Evolutionary conservation across 108 stramenopile species (phyloP), one percentile per base, ranked within the genome.

Genomic region (Epithemia pelagica): DNA sequence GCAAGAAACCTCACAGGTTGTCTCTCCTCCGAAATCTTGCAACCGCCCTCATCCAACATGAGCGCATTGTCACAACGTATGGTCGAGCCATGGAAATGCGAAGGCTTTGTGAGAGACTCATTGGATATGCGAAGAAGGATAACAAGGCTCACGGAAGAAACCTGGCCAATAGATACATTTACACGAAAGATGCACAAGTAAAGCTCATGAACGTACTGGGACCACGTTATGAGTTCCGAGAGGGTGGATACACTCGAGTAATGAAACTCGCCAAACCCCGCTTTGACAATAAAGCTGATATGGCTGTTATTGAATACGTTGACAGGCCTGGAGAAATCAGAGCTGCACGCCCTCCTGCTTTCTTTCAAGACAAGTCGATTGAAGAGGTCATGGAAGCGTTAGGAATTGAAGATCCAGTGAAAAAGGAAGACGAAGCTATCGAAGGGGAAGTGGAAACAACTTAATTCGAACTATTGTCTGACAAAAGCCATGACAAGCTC

Each of bases 281-380:
- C 0, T 58, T 64, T 28, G 97, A 97, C 28, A 97, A 99, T 69
- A 87, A 87, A 46, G 97, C 99, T 2, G 91, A 94, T 46, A 99
- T 99, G 99, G 93, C 96, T 0, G 70, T 99, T 10, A 96, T 99
- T 66, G 99, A 99, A 81, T 97, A 96, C 68, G 97, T 99, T 0
- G 99, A 96, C 82, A 89, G 97, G 52, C 89, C 88, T 23, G 92
- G 92, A n/a, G 98, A 95, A 75, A 73, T 96, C 28, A 75, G 95
- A 46, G 82, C 90, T 18, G 95, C 96, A 15, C 81, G 89, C 58
- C 89, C 88, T 30, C 94, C 94, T n/a, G 46, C 65, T 46, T 33
- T 37, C 23, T 51, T 82, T 23, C 73, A 71, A 23, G 25, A 65
- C 23, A 53, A 37, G 20, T 55, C 24, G 51, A 21, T 26, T 24